Evolutionary conservation across 2,329 filamentous ascomycete genomes (phyloP).

Genomic region (Fusarium transvaalense): DNA sequence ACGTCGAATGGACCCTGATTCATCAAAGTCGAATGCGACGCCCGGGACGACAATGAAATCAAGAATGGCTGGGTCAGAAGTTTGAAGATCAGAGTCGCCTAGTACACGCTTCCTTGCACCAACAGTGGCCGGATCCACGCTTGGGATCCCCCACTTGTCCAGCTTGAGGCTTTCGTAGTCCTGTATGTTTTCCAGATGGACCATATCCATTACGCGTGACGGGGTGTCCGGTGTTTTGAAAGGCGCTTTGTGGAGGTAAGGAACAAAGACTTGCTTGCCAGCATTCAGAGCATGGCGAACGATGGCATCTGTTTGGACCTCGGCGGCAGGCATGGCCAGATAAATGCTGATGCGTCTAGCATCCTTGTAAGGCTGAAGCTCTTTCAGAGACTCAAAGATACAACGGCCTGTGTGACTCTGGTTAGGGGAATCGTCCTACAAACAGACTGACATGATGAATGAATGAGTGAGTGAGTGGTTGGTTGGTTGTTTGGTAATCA

Average conservation of each 20-base stretch:
- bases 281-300: constrained; percentile 81
- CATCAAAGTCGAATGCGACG: constrained; percentile 84
- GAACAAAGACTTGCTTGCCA: constrained; percentile 91
- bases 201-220: constrained; percentile 89
- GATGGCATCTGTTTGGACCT: constrained; percentile 86
- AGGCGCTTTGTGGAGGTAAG: constrained; percentile 80
- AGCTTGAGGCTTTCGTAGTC: constrained; percentile 83
- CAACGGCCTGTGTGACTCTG: constrained; percentile 65
- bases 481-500: constrained; percentile 49
- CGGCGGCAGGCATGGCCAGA: constrained; percentile 89
- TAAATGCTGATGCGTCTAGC: constrained; percentile 87
- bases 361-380: constrained; percentile 78
- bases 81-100: constrained; percentile 66
- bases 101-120: constrained; percentile 78
- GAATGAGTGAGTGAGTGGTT: constrained; percentile 4
- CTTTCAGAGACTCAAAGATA: constrained; percentile 74
- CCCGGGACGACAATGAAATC: constrained; percentile 94
- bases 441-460: constrained; percentile 12
- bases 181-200: constrained; percentile 76
- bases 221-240: constrained; percentile 66
- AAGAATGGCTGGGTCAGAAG: constrained; percentile 65
- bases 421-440: constrained; percentile 37
- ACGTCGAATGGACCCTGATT: constrained; percentile 71
- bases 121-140: constrained; percentile 75
- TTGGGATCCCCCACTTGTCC: constrained; percentile 97